Base-by-base conservation (phyloP, 768 basidiomycete genomes). In the Podaxis rugospora region DNA sequence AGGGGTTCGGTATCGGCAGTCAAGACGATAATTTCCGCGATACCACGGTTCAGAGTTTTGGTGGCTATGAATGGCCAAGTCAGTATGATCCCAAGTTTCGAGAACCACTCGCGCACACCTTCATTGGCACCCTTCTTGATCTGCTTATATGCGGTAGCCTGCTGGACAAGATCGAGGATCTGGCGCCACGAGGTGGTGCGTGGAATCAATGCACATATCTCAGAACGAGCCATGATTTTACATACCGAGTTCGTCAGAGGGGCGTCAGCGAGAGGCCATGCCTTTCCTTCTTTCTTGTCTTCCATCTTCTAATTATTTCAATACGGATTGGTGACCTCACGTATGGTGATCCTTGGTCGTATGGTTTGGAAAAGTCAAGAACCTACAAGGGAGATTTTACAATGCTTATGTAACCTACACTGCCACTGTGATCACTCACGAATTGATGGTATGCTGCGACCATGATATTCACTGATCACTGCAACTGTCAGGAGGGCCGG, bases 111-210 rank as follows among this genome's bases (percentile, higher is more conserved):
- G 36, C 27, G n/a, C 80, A 37, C 52, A 92, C 93, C 92, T 85
- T 99, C 97, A 76, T 99, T 99, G 46, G 97, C 97, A 63, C 97
- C 96, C 79, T 98, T 98, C 80, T 98, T 98, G 51, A 98, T 78
- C 75, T 98, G 95, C 78, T 98, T 98, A 81, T 96, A 97, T 75
- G 95, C 90, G n/a, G 85, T 80, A 44, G 96, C 95, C 76, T 96
- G 92, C 72, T 97, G 93, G 35, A 97, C 90, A 60, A 98, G 82
- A 70, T 98, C 96, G 57, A 99, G 83, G 69, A 98, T 97, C 94
- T 96, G 67, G 37, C 47, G 9, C 5, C 27, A 36, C 25, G 23
- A 56, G 35, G 13, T 46, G n/a, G 49, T n/a, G 14, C 18, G 37
- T 16, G 32, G 36, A 13, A 28, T 39, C n/a, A 51, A 55, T 21